Evolutionary conservation across 2,329 filamentous ascomycete species (phyloP), one percentile per base, ranked within the genome.

Genomic region (Fusarium xylarioides): DNA sequence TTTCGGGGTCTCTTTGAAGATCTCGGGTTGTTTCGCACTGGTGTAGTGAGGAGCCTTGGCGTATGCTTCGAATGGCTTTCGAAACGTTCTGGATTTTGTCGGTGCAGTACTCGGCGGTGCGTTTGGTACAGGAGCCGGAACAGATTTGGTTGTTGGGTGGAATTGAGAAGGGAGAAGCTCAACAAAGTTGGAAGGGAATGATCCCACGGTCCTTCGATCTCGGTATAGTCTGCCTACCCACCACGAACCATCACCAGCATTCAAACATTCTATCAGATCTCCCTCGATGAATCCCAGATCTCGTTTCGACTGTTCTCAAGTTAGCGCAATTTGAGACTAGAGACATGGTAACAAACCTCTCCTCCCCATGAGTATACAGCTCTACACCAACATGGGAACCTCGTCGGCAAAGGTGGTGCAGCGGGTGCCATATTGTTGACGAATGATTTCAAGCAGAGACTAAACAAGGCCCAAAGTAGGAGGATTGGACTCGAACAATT

Each of bases 121-220:
- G 77, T 85, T 87, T 74, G 85, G 87, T 69, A 74, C 84, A 71
- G 90, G 84, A 82, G 89, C 89, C 76, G 89, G 91, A 59, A 85
- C 86, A 35, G 88, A 87, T 79, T 91, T 85, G 47, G 86, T 86
- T 77, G 91, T 90, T 19, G 96, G 96, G 64, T 93, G 91, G 81
- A 97, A 98, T 80, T 91, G 90, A 67, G 96, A 91, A 62, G 93
- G 92, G 37, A 99, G 88, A 11, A 99, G 89, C 80, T 97, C 90
- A 80, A 99, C 96, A 80, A 99, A 99, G 84, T 99, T 99, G 78
- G 95, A 98, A 2, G 96, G 96, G 79, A 99, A 99, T 26, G 96
- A 87, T 60, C 96, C 96, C 78, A 98, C 92, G 78, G 95, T 95
- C 79, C 95, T 91, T 81, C 93, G 92, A 83, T 99, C 96, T 76